These are phyloP conservation scores for Botrytis pseudocinerea DNA, from an alignment of 2,329 filamentous ascomycete species.

Conservation along the genomic window DNA sequence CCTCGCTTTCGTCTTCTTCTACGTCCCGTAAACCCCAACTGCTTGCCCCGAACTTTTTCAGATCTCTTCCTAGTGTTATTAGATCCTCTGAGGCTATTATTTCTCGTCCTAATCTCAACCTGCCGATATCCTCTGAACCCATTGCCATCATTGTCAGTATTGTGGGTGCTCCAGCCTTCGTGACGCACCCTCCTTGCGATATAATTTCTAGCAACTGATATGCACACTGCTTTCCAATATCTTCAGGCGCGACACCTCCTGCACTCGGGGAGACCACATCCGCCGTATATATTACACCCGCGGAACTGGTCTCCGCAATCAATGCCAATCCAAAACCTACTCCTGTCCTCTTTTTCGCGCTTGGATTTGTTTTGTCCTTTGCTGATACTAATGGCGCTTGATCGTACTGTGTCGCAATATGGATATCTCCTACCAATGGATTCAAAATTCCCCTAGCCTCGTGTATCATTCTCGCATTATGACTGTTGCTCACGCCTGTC, in stretches of 20 bases:
- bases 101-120: conserved; percentile 77
- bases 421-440: conserved; percentile 80
- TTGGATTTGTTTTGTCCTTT: conserved; percentile 56
- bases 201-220: conserved; percentile 86
- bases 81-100: conserved; percentile 79
- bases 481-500: conserved; percentile 85
- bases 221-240: conserved; percentile 84
- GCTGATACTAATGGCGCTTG: conserved; percentile 57
- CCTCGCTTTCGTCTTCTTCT: conserved; percentile 59
- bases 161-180: conserved; percentile 67
- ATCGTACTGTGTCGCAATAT: conserved; percentile 81
- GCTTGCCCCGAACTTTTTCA: conserved; percentile 84
- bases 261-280: conserved; percentile 74
- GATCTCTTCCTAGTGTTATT: conserved; percentile 77
- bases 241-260: conserved; percentile 84
- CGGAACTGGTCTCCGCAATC: conserved; percentile 85
- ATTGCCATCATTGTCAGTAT: conserved; percentile 93
- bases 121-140: conserved; percentile 93
- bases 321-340: conserved; percentile 90
- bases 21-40: conserved; percentile 87
- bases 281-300: conserved; percentile 81
- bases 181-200: conserved; percentile 78
- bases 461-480: conserved; percentile 95
- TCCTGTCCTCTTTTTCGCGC: conserved; percentile 68
- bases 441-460: conserved; percentile 85